Conservation (phyloP, 768 basidiomycete species). For the Trametes punicea region DNA sequence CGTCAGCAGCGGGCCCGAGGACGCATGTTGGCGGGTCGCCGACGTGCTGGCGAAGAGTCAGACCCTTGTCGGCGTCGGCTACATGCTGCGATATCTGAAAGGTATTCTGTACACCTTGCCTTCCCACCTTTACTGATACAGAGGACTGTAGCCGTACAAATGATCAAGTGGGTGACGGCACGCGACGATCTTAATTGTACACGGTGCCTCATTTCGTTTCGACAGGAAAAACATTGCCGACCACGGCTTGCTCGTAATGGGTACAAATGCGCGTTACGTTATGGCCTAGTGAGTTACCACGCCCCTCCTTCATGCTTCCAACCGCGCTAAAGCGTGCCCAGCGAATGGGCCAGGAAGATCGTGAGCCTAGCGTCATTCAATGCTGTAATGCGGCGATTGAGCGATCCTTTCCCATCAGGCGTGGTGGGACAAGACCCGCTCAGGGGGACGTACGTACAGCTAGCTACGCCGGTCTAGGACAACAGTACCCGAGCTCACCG, state of each 20-base stretch:
- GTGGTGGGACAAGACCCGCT: constrained; percentile 27
- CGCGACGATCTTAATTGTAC: neutral
- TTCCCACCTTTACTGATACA: neutral
- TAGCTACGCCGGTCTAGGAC: neutral
- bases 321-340: neutral
- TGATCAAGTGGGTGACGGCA: constrained; percentile 35
- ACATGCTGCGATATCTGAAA: constrained; percentile 44
- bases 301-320: neutral
- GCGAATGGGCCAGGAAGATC: constrained; percentile 25
- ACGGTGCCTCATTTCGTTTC: neutral
- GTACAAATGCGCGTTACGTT: constrained; percentile 47
- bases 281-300: constrained; percentile 31
- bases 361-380: constrained; percentile 3
- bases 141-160: constrained; percentile 38
- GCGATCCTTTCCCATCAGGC: neutral
- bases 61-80: constrained; percentile 25
- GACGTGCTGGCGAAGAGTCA: neutral
- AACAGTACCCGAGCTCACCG: neutral
- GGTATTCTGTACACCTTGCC: constrained; percentile 1
- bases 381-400: neutral
- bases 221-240: constrained; percentile 41
- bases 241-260: constrained; percentile 49
- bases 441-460: constrained; percentile 27
- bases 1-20: constrained; percentile 31
- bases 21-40: constrained; percentile 22